phyloP scores from a whole-genome alignment of 176 grass and related monocot species.

The Neostapfia colusana region DNA sequence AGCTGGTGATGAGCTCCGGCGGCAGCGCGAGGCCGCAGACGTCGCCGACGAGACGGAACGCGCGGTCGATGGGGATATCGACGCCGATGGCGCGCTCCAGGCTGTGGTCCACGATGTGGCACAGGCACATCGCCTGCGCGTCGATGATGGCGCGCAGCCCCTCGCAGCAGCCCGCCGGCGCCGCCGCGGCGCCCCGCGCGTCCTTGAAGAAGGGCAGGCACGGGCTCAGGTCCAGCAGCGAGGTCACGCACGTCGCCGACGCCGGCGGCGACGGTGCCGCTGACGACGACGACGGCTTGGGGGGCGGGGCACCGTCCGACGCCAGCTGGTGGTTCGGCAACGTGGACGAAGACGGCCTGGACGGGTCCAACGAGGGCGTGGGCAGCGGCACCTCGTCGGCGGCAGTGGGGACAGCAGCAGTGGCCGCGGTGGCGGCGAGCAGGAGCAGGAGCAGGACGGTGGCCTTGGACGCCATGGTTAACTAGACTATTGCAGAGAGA shows the following conservation, averaged over 20 bases:
- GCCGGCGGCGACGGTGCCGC: neutral
- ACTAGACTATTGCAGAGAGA: neutral
- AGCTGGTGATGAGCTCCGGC: slow-evolving; percentile 22
- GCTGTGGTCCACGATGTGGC: slow-evolving; percentile 44
- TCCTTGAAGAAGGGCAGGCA: slow-evolving; percentile 44
- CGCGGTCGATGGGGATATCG: slow-evolving; percentile 36
- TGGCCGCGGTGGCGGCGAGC: neutral
- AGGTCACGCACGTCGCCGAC: slow-evolving; percentile 21
- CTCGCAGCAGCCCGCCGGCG: slow-evolving; percentile 36
- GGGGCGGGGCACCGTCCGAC: neutral
- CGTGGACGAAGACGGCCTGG: too few species aligned
- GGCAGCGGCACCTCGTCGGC: neutral
- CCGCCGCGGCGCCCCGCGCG: neutral
- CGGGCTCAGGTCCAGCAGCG: slow-evolving; percentile 43
- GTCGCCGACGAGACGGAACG: slow-evolving; percentile 16
- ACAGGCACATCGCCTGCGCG: slow-evolving; percentile 29
- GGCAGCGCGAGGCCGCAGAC: slow-evolving; percentile 26
- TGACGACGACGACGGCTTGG: too few species aligned
- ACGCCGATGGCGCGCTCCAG: slow-evolving; percentile 43
- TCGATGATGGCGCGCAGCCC: slow-evolving; percentile 27
- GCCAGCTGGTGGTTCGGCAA: neutral
- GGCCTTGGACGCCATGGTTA: slow-evolving; percentile 27
- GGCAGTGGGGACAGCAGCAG: neutral
- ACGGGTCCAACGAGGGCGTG: too few species aligned
- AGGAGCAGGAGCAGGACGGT: neutral